phyloP scores from a whole-genome alignment of 371 early-diverging fungal genomes.

The Mucor circinelloides region DNA sequence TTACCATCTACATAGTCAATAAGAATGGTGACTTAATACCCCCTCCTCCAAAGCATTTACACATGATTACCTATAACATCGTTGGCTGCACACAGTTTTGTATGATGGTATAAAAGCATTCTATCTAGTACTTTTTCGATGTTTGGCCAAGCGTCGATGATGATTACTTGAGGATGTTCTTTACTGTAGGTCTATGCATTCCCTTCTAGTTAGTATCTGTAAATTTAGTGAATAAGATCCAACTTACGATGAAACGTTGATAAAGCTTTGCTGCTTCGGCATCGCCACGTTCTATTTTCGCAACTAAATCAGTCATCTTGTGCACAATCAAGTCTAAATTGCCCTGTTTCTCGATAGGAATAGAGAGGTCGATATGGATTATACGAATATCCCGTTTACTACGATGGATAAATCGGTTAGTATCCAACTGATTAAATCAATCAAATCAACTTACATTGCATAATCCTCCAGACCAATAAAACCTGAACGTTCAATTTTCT shows the following conservation, averaged over 20 bases:
- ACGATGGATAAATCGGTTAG: background rate
- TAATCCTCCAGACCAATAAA: conserved; percentile 44
- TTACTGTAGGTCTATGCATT: conserved; percentile 28
- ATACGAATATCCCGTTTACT: conserved; percentile 40
- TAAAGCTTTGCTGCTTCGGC: conserved; percentile 27
- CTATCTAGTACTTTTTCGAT: conserved; percentile 41
- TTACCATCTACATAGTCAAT: conserved; percentile 1
- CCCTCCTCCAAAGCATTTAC: too few species aligned
- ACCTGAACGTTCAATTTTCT: conserved; percentile 45
- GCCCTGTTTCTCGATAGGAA: conserved; percentile 37
- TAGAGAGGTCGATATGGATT: conserved; percentile 40
- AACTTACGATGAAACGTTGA: conserved; percentile 36
- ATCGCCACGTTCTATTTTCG: conserved; percentile 38
- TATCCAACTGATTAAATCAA: background rate
- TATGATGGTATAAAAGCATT: conserved; percentile 29
- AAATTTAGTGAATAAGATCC: background rate
- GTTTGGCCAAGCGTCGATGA: conserved; percentile 45
- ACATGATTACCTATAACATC: conserved; percentile 11
- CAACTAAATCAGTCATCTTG: conserved; percentile 50
- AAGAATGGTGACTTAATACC: too few species aligned
- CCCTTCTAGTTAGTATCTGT: background rate
- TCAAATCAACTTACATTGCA: conserved; percentile 31
- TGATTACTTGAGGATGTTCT: conserved; percentile 32
- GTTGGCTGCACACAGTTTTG: conserved; percentile 13
- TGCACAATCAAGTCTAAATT: conserved; percentile 50